Evolutionary conservation across 495 filamentous ascomycete genomes (phyloP), one percentile per base, ranked within the genome.

Genomic region (Tuber borchii): DNA sequence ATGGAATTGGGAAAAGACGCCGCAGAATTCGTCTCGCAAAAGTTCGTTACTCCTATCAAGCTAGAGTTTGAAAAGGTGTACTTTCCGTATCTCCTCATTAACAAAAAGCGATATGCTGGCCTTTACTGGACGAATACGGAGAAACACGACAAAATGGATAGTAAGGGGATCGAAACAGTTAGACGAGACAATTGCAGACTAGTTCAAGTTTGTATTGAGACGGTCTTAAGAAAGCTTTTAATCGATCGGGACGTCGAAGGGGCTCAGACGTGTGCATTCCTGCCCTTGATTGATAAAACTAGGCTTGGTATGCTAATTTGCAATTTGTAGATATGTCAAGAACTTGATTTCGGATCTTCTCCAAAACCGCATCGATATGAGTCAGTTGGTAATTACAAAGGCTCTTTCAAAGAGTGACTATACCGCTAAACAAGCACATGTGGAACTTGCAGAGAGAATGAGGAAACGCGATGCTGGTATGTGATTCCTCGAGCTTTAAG

Each of bases 101-200:
- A 99, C 89, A 99, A 99, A 86, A 99, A 99, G 88, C 92, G 95
- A 73, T 99, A 99, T 79, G 95, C 95, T 19, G 95, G 95, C 45
- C 86, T 99, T 20, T 98, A 94, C 85, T 99, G 95, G 94, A 98
- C 96, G 31, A 93, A 91, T 69, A 88, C 95, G 0, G 88, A 93
- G n/a, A 97, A 96, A 83, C 94, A 90, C 79, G 95, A 99, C 87
- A 99, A 99, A 87, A 98, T 99, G 96, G 95, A 99, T 83, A 97
- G 91, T 79, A 99, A 99, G 84, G 95, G 95, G 87, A 97, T 99
- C 79, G 95, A 99, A 85, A 99, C 95, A 9, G 96, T 99, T 68
- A 90, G 95, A 45, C 87, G 95, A 87, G 95, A 99, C 83, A 99
- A 99, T 82, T 99, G 95, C 83, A 86, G 94, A 70, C 86, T 99